Evolutionary conservation across 208 protist genomes (phyloP), one percentile per base, ranked within the genome.

Genomic region (Leptomonas pyrrhocoris): DNA sequence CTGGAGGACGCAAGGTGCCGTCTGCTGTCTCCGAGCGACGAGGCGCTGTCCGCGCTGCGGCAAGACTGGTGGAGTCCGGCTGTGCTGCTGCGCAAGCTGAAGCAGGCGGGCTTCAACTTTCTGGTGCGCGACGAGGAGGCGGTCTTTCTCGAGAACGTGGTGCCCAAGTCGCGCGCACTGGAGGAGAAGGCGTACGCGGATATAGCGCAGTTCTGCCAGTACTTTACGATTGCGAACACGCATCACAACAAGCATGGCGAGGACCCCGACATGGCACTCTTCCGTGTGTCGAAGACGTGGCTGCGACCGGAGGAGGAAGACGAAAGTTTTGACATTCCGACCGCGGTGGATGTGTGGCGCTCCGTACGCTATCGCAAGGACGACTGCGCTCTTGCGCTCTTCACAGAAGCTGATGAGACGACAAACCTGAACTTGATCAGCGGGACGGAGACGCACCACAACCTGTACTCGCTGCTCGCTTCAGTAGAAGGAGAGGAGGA

Each of bases 81-180:
- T 28, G 93, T 92, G 46, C 65, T 97, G 43, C 75, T 97, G 36
- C 83, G 92, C 42, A 68, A 82, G 25, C 75, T 97, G n/a, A 83
- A 83, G 8, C 86, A 92, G 61, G 81, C 84, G 1, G 94, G 94
- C 6, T 96, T 96, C 68, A 95, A 96, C 57, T 97, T 97, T 76
- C 30, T 90, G 5, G 77, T 97, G 15, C 56, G 73, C 12, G 88
- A 97, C 65, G 79, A 74, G 27, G 94, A 97, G 51, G 88, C 90
- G 9, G 57, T 49, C 13, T 96, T 83, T 68, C 25, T 96, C 15
- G 80, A 88, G 2, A 74, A 80, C 59, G 73, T 95, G 13, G 51
- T 87, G 7, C 94, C 94, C 6, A 96, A 95, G 73, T 81, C 73
- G 12, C 68, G 51, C 27, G 80, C 51, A 38, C 67, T 97, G 34